Evolutionary conservation across 192 early-diverging fungal genomes (phyloP), one percentile per base, ranked within the genome.

Genomic region (Thoreauomyces humboldtii): DNA sequence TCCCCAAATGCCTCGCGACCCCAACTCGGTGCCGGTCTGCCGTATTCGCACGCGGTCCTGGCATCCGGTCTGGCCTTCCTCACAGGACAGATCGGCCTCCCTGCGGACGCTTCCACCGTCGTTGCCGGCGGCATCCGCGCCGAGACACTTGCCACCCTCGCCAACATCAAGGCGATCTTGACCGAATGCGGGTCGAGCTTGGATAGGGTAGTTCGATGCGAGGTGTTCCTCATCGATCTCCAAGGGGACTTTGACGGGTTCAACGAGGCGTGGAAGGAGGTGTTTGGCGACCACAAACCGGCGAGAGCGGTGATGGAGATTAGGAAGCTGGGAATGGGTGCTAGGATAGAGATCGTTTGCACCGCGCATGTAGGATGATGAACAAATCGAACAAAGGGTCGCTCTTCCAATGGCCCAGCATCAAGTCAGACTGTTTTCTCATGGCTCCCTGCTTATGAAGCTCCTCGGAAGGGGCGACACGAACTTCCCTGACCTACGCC

Each of bases 281-380:
- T 22, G 47, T 48, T 48, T 48, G 47, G 9, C 9, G 47, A 48
- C 14, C 47, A 48, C 24, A 48, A 22, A 48, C 47, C 47, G 12
- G 47, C 47, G 14, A 48, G 47, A 22, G 47, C 47, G 47, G 47
- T 48, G 11, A 48, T 48, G 47, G 14, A 48, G 47, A n/a, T n/a
- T n/a, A n/a, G n/a, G n/a, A n/a, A n/a, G n/a, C n/a, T n/a, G n/a
- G n/a, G n/a, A n/a, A n/a, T n/a, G n/a, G n/a, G n/a, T n/a, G n/a
- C n/a, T n/a, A n/a, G n/a, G n/a, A n/a, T n/a, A n/a, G n/a, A n/a
- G n/a, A n/a, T n/a, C n/a, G n/a, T n/a, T n/a, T n/a, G n/a, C n/a
- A n/a, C n/a, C n/a, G n/a, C n/a, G n/a, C n/a, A n/a, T n/a, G n/a
- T n/a, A n/a, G n/a, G n/a, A n/a, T n/a, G n/a, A n/a, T n/a, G n/a